Conservation (phyloP, 345 rosid species). For the Crucihimalaya himalaica region DNA sequence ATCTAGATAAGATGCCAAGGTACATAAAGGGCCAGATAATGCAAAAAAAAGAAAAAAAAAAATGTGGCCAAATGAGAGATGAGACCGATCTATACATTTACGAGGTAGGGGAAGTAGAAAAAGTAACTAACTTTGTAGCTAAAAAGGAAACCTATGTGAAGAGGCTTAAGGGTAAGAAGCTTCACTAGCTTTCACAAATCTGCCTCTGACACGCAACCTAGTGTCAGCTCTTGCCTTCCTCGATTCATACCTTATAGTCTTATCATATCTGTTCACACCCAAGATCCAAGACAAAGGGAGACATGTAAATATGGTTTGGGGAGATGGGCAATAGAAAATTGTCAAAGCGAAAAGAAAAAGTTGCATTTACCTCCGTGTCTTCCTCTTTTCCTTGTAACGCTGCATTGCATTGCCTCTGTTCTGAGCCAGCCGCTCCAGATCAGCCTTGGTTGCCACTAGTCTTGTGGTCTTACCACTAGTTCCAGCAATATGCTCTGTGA, state of each 20-base stretch:
- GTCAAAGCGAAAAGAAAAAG: not conserved
- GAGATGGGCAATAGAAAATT: not conserved
- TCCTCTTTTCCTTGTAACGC: constrained; percentile 94
- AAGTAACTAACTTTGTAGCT: constrained; percentile 23
- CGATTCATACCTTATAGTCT: constrained; percentile 90
- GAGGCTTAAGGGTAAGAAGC: constrained; percentile 45
- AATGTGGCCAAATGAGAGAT: not conserved
- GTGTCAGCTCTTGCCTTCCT: constrained; percentile 97
- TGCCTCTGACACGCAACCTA: constrained; percentile 86
- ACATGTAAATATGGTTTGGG: not conserved
- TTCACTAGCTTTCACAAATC: constrained; percentile 82
- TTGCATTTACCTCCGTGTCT: constrained; percentile 63
- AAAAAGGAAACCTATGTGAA: constrained; percentile 5
- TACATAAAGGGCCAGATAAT: not conserved
- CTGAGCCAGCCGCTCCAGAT: constrained; percentile 60
- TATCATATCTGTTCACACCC: constrained; percentile 63
- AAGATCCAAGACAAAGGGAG: not conserved
- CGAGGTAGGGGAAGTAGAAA: not conserved
- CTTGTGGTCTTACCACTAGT: constrained; percentile 43
- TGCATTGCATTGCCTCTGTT: constrained; percentile 88
- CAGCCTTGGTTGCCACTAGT: constrained; percentile 53
- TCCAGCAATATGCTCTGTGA: constrained; percentile 45
- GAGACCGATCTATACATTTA: constrained; percentile 18
- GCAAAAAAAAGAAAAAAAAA: not conserved
- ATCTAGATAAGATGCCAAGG: constrained; percentile 12